Evolutionary conservation across 768 basidiomycete species (phyloP).

Genomic region (Cystobasidium ongulense): DNA sequence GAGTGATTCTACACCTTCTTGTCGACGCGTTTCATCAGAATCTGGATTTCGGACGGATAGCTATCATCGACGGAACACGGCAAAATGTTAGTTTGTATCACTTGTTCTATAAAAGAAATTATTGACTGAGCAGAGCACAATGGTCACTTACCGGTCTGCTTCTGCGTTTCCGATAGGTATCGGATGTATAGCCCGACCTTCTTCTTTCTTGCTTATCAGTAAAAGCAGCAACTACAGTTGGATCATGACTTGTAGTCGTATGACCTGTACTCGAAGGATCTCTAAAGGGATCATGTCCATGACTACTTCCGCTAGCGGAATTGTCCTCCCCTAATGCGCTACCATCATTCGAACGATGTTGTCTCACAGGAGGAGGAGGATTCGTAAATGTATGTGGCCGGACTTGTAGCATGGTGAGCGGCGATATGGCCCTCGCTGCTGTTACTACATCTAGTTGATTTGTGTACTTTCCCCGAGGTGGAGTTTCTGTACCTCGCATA

Average conservation of each 20-base stretch:
- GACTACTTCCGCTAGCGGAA: neutral
- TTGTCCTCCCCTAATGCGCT: neutral
- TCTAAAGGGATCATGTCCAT: conserved; percentile 14
- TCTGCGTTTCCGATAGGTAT: conserved; percentile 19
- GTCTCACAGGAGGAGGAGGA: neutral
- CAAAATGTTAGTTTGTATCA: neutral
- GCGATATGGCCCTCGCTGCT: neutral
- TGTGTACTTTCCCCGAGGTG: neutral
- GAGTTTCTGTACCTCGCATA: neutral
- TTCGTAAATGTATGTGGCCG: neutral
- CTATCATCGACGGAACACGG: neutral
- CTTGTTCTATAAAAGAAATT: neutral
- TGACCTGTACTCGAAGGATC: neutral
- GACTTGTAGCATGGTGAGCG: neutral
- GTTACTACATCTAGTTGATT: neutral
- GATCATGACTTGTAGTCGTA: neutral
- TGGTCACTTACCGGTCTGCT: conserved; percentile 21
- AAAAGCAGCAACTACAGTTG: neutral
- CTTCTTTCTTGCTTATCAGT: neutral
- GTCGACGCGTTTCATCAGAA: conserved; percentile 15
- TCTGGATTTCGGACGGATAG: conserved; percentile 24
- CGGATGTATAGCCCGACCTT: conserved; percentile 10
- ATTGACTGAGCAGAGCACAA: neutral
- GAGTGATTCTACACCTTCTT: neutral
- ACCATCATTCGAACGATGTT: neutral